Percentiles rank a stretch among this genome's conserved stretches.
These are phyloP conservation scores for Xylaria sp. DNA, from an alignment of 2,329 filamentous ascomycete genomes.

Conservation along the genomic window DNA sequence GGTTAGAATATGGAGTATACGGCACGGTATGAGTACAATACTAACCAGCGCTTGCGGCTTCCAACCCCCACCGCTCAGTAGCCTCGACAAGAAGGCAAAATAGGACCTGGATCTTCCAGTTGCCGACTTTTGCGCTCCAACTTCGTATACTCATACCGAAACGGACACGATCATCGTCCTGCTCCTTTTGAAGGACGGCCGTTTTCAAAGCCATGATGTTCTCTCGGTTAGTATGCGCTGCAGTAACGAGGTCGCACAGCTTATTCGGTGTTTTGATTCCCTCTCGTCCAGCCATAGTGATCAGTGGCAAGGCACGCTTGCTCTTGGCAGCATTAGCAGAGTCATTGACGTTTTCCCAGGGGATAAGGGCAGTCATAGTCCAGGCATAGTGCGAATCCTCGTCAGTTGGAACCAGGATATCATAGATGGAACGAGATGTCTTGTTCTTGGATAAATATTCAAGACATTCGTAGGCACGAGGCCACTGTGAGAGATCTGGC, in stretches of 20 bases:
- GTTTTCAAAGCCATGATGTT: constrained; percentile 61
- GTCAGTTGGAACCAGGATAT: constrained; percentile 54
- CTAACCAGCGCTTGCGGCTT: constrained; percentile 38
- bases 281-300: constrained; percentile 63
- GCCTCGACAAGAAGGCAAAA: constrained; percentile 63
- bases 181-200: constrained; percentile 42
- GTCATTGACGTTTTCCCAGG: constrained; percentile 57
- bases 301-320: constrained; percentile 53
- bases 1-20: constrained; percentile 11
- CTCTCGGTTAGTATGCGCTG: constrained; percentile 55
- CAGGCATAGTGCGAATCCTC: constrained; percentile 69
- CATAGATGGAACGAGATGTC: constrained; percentile 44
- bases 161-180: constrained; percentile 51
- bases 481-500: constrained; percentile 58
- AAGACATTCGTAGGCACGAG: constrained; percentile 58
- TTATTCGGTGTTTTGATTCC: constrained; percentile 78
- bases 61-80: constrained; percentile 36
- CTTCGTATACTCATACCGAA: constrained; percentile 69
- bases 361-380: constrained; percentile 68
- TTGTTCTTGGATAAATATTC: constrained; percentile 42
- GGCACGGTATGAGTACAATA: constrained; percentile 4
- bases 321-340: constrained; percentile 36
- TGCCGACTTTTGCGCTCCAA: constrained; percentile 58
- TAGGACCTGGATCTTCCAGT: constrained; percentile 68
- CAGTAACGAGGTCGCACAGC: constrained; percentile 60